Base-by-base conservation (phyloP, 169 alveolate species). In the Pseudocohnilembus persalinus region DNA sequence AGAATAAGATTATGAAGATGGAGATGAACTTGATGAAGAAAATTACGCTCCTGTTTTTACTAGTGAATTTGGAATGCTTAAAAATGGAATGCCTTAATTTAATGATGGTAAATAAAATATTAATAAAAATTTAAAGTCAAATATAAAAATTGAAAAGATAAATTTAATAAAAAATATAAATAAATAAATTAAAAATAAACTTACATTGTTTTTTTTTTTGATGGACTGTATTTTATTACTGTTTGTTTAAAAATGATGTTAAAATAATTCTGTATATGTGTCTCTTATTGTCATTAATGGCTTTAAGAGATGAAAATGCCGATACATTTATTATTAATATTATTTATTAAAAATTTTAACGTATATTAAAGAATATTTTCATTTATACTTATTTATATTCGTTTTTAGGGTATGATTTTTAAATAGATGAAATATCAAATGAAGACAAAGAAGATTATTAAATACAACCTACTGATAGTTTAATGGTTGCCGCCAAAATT, bases 391-490 rank as follows among this genome's bases (percentile, higher is more conserved):
- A n/a, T n/a, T n/a, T n/a, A n/a, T n/a, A n/a, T n/a, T n/a, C n/a
- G n/a, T n/a, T n/a, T n/a, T n/a, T n/a, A n/a, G 68, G 68, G 20
- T 49, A 49, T 20, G 4, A 49, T 11, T 49, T 49, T 49, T 93
- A 74, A n/a, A 63, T 93, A 34, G 95, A 90, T n/a, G 94, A 90
- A 30, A 86, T 85, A 31, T 80, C 91, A 30, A 92, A 91, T 34
- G 97, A 93, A 73, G 98, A 96, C 78, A 93, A 89, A 82, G 98
- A 96, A 64, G 97, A 96, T 85, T 92, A 85, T 73, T 85, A 92
- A 34, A 96, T 96, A 76, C 89, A 94, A 73, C 92, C 95, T 27
- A 78, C 91, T 16, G 98, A 96, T 88, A 91, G 96, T 34, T 76
- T 96, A 24, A 90, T 96, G 0, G 95, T 96, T 0, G 94, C 97